Evolutionary conservation across 176 grass and related monocot species (phyloP).

Genomic region (Neostapfia colusana): DNA sequence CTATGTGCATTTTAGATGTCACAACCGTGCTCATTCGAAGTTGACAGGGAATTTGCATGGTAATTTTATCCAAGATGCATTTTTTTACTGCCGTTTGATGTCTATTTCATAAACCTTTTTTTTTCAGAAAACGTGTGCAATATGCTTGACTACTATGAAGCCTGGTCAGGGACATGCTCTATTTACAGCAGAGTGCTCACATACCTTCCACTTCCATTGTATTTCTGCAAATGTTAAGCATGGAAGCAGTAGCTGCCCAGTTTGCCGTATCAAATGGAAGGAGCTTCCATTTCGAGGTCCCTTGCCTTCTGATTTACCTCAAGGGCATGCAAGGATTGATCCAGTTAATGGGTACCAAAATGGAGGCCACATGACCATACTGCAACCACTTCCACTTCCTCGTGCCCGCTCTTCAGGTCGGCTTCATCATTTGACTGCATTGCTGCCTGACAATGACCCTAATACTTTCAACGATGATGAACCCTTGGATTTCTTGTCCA

Average conservation of each 20-base stretch:
- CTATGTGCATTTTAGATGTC: background rate
- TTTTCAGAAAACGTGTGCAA: constrained; percentile 80
- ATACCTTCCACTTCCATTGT: constrained; percentile 87
- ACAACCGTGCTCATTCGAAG: background rate
- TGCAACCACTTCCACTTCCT: constrained; percentile 67
- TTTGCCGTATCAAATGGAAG: constrained; percentile 79
- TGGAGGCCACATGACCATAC: constrained; percentile 56
- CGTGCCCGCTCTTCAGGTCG: constrained; percentile 57
- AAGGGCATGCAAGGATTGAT: constrained; percentile 51
- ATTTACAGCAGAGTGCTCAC: constrained; percentile 84
- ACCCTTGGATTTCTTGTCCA: constrained; percentile 50
- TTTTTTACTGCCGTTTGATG: background rate
- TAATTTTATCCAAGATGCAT: constrained; percentile 3
- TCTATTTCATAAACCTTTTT: constrained; percentile 15
- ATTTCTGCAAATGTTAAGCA: constrained; percentile 88
- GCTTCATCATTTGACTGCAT: constrained; percentile 50
- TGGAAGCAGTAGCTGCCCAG: constrained; percentile 66
- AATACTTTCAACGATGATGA: constrained; percentile 75
- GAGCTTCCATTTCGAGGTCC: constrained; percentile 67
- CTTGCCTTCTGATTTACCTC: constrained; percentile 38
- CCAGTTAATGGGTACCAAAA: constrained; percentile 56
- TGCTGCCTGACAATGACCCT: constrained; percentile 60
- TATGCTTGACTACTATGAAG: constrained; percentile 83
- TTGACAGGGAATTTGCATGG: background rate
- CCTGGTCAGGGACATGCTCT: constrained; percentile 79